Base-by-base conservation (phyloP, 73 alveolate genomes). In the Blepharisma stoltei region DNA sequence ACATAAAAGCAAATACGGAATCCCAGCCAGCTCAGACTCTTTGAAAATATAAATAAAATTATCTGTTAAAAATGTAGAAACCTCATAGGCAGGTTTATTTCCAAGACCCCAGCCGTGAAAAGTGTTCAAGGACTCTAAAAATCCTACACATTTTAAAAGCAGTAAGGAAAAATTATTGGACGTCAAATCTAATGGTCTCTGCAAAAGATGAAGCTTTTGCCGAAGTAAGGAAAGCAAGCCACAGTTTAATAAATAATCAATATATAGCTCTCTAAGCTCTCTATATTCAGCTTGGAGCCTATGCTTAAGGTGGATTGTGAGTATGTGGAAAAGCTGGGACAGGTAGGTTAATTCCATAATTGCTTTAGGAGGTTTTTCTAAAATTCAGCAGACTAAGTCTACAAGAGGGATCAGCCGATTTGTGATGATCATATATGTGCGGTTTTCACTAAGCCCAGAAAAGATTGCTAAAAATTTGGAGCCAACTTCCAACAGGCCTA, bases 401-500 rank as follows among this genome's bases (percentile, higher is more conserved):
- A 94, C 90, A 44, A 94, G 87, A 6, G 94, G 88, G 6, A 92
- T 75, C 80, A 94, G 81, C 37, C 97, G 66, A 70, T 92, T 94
- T 48, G 99, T 92, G 49, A 76, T 83, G 27, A 90, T 84, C 94
- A 94, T 80, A 80, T 94, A 94, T 85, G 93, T 89, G 79, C 95
- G 91, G 86, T 94, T 94, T 78, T 94, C 99, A 46, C 91, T 81
- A 54, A 83, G 66, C 53, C 87, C 77, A 37, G 91, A 84, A 70
- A 90, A 90, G 37, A 84, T 78, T 27, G 71, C 66, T 54, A 90
- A 78, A 25, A 90, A 86, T 79, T 84, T 82, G 76, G 88, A 69
- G 23, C 83, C 92, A 49, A 83, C 70, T 81, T 87, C 95, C 55
- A 93, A 77, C 21, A 87, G 81, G 82, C 88, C 60, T 70, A 86